Evolutionary conservation across 2,329 filamentous ascomycete genomes (phyloP).

Genomic region (Pestalotiopsis sp.): DNA sequence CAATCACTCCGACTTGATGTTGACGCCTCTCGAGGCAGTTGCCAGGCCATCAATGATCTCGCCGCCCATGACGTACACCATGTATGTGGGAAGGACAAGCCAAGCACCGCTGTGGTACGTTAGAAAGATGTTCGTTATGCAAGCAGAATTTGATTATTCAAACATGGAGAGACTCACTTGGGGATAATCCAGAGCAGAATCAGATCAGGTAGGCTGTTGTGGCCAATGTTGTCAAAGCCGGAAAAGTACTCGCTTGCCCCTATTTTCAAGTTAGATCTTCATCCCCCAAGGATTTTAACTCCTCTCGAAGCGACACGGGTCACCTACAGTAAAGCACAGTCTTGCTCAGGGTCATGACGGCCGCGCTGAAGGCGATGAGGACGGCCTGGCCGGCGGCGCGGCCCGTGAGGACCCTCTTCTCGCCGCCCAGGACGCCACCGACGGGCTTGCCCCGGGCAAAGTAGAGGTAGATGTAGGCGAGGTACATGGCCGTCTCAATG

Average conservation of each 20-base stretch:
- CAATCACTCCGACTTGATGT: constrained; percentile 42
- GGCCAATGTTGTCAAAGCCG: constrained; percentile 58
- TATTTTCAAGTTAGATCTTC: constrained; percentile 26
- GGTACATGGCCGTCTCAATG: constrained; percentile 68
- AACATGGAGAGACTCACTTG: constrained; percentile 46
- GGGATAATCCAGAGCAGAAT: constrained; percentile 60
- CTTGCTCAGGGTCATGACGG: constrained; percentile 65
- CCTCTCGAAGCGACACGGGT: too few species aligned
- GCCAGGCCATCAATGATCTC: constrained; percentile 52
- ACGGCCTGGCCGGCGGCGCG: constrained; percentile 46
- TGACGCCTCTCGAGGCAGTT: constrained; percentile 32
- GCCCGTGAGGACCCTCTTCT: constrained; percentile 41
- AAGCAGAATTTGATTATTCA: too few species aligned
- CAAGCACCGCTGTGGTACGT: constrained; percentile 50
- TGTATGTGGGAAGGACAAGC: constrained; percentile 55
- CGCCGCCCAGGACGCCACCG: constrained; percentile 20
- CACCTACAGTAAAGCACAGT: constrained; percentile 65
- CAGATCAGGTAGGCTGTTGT: constrained; percentile 49
- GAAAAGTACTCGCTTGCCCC: constrained; percentile 61
- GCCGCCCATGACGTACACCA: constrained; percentile 50
- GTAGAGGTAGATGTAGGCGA: constrained; percentile 53
- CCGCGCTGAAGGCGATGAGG: constrained; percentile 52
- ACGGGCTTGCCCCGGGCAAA: constrained; percentile 22
- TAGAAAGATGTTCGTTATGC: neutral
- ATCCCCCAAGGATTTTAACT: neutral